Base-by-base conservation (phyloP, 2,329 filamentous ascomycete species). In the Ophiosphaerella korrae region DNA sequence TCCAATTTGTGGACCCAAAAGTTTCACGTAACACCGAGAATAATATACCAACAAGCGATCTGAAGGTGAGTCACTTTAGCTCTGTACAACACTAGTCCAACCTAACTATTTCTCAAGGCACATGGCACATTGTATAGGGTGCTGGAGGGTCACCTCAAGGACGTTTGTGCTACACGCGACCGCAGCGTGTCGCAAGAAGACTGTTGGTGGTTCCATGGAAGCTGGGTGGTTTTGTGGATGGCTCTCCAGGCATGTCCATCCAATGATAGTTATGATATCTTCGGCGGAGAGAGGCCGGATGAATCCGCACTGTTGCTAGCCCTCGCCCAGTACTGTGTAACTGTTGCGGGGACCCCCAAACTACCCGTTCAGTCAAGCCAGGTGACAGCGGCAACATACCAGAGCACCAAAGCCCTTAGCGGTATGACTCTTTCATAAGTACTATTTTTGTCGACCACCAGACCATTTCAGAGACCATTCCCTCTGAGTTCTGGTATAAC, bases 201-300 rank as follows among this genome's bases (percentile, higher is more conserved):
- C 12, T 52, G 60, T 5, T 64, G 57, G 57, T 37, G 38, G n/a
- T 57, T 59, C 44, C 57, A 56, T 6, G 63, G 62, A 24, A 54
- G 58, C 37, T 57, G 52, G 47, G 44, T 68, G 8, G 21, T 66
- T 58, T n/a, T n/a, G n/a, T n/a, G n/a, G n/a, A n/a, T n/a, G n/a
- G n/a, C n/a, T n/a, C n/a, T n/a, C n/a, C n/a, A n/a, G n/a, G n/a
- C n/a, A n/a, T n/a, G n/a, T n/a, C n/a, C n/a, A n/a, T n/a, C n/a
- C n/a, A n/a, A n/a, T n/a, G n/a, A n/a, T 7, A 41, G 31, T 24
- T 60, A 57, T 37, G 44, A 47, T n/a, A 50, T 57, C 18, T 46
- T 56, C 38, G 33, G 45, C 13, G 16, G 33, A 13, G 33, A 34
- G 8, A 36, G 44, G 21, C 6, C 21, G 1, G 35, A 49, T n/a